Evolutionary conservation across 106 monocot species (phyloP), one percentile per base, ranked within the genome.

Genomic region (Vanilla planifolia): DNA sequence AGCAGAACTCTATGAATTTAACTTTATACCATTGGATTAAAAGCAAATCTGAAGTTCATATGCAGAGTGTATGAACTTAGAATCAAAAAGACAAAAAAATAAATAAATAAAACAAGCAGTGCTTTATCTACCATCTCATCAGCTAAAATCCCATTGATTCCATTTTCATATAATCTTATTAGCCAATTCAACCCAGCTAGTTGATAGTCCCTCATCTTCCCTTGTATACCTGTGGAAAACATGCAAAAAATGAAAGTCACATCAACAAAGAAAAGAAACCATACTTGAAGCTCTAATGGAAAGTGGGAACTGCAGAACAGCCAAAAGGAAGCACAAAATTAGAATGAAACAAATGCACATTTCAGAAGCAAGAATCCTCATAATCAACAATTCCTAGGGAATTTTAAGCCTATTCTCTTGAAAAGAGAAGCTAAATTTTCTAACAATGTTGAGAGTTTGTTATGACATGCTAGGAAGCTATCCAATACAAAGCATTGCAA

Each of bases 131-230:
- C 93, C 93, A 94, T 94, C 55, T 94, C 93, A 85, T 94, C 93
- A 85, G 93, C 93, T 59, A 94, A 78, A 71, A 94, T 94, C 37
- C 93, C 93, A 89, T 94, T 94, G 43, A 94, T 89, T 27, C 89
- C 89, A 66, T 94, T 94, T 80, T 94, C 89, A 69, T 89, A 94
- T 33, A 94, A 71, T 2, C 82, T 61, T 45, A 94, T 89, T 15
- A 94, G 48, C 93, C 93, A 94, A 66, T 94, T 89, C 46, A 94
- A 63, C 33, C 93, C 93, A 62, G 96, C 96, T 19, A 98, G 62
- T 67, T 98, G 96, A 57, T 87, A 87, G 33, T 82, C 81, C 52
- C 86, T 81, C 81, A 87, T 75, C 53, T 87, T 87, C n/a, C 86
- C 86, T 41, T 87, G 81, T 72, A 87, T 87, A 67, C 86, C 86